These are phyloP conservation scores for Nadsonia commutata DNA, from an alignment of 1,139 yeast species.

Conservation along the genomic window DNA sequence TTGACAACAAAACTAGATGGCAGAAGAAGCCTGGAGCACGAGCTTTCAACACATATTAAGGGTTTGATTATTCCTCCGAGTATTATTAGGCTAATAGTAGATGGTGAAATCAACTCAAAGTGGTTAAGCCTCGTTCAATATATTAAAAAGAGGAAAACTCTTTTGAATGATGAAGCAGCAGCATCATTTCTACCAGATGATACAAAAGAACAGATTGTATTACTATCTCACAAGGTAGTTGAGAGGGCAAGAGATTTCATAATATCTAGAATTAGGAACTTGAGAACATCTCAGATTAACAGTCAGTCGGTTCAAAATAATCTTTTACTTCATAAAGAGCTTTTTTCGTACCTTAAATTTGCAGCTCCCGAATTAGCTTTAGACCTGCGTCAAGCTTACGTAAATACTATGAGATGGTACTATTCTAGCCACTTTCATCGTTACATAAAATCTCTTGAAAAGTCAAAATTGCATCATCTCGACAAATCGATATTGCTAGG, in stretches of 20 bases:
- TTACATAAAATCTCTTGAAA: conserved; percentile 62
- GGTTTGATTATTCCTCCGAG: conserved; percentile 64
- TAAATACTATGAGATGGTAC: conserved; percentile 88
- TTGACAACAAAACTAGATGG: conserved; percentile 42
- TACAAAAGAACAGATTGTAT: conserved; percentile 20
- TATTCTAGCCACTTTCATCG: conserved; percentile 66
- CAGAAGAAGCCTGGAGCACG: conserved; percentile 41
- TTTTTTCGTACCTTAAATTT: conserved; percentile 39
- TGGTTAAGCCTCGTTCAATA: conserved; percentile 23
- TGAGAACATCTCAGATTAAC: conserved; percentile 37
- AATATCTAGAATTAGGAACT: conserved; percentile 44
- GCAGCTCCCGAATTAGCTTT: conserved; percentile 51
- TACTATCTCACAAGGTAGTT: conserved; percentile 37
- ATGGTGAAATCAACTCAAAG: conserved; percentile 20
- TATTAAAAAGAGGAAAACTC: conserved; percentile 9
- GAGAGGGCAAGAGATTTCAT: conserved; percentile 66
- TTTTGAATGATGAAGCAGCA: background rate
- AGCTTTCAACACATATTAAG: conserved; percentile 55
- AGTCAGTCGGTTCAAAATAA: conserved; percentile 66
- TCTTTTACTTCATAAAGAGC: conserved; percentile 44
- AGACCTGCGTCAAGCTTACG: conserved; percentile 70
- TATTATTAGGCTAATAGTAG: conserved; percentile 18
- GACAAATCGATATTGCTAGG: conserved; percentile 44
- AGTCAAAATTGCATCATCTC: conserved; percentile 36
- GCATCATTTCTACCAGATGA: background rate